phyloP scores from a whole-genome alignment of 1,284 basidiomycete genomes.

The Puccinia horiana region DNA sequence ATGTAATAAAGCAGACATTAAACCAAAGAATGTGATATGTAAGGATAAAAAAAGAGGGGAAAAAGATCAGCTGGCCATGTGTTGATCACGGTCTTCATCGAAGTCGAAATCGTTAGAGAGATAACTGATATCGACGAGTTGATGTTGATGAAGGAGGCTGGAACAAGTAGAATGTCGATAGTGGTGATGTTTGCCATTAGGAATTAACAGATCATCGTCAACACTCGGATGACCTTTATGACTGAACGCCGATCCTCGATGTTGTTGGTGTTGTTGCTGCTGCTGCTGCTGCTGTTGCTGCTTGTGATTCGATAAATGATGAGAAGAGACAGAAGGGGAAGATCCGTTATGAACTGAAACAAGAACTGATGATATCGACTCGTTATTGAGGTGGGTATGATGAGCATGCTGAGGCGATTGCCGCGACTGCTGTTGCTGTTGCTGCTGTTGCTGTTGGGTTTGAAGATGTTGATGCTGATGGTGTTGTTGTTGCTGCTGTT shows the following conservation, averaged over 20 bases:
- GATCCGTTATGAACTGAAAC: slow-evolving; percentile 26
- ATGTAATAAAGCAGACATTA: background rate
- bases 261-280: background rate
- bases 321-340: slow-evolving; percentile 10
- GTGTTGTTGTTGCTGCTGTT: slow-evolving; percentile 22
- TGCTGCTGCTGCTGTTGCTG: slow-evolving; percentile 7
- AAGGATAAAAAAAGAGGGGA: background rate
- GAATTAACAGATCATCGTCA: background rate
- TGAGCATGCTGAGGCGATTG: slow-evolving; percentile 10
- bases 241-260: background rate
- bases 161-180: background rate
- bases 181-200: background rate
- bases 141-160: background rate
- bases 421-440: background rate
- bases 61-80: slow-evolving; percentile 5
- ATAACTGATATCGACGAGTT: slow-evolving; percentile 1
- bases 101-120: background rate
- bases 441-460: background rate
- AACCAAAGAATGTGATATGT: background rate
- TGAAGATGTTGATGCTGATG: slow-evolving; percentile 17
- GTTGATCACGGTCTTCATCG: slow-evolving; percentile 19
- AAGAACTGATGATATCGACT: slow-evolving; percentile 31
- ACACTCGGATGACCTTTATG: background rate
- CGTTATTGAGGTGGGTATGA: slow-evolving; percentile 4
- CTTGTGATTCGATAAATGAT: background rate